Base-by-base conservation (phyloP, 495 filamentous ascomycete genomes). In the Annulohypoxylon stygium region DNA sequence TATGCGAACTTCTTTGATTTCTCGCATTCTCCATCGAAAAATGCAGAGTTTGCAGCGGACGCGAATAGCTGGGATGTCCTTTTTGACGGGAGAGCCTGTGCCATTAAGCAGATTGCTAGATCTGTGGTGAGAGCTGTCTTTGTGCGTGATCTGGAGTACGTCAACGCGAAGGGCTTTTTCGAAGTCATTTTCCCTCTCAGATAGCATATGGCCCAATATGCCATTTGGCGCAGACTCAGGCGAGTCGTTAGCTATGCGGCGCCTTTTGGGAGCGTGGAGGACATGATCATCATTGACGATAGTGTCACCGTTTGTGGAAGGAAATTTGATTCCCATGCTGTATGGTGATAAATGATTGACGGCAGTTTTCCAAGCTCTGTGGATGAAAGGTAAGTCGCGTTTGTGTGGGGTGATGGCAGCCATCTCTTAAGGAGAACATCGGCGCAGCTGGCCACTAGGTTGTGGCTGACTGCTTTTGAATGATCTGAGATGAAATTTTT, bases 11-110 rank as follows among this genome's bases (percentile, higher is more conserved):
- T 73, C 70, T 51, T 68, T 67, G 18, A 8, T 36, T 16, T 30
- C 30, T 30, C 67, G 55, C 65, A 59, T 30, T 54, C 76, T 60
- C 69, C 74, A 68, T 74, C 78, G 69, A 59, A 63, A 79, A 59
- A 86, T 80, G 41, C 78, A 81, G 59, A 86, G 67, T 61, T 81
- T 84, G 75, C 83, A 86, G 9, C 83, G 80, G 25, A 81, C 81
- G 50, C 76, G 81, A 66, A 82, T 76, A 51, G 76, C 71, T 1
- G 77, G 75, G 12, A 81, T 78, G 50, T 84, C 80, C 55, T 75
- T 78, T 47, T 83, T 76, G 50, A 79, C 66, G 11, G 80, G 78
- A 34, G 82, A 73, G 9, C 79, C 76, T 14, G 75, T 63, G 54
- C 81, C 81, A 43, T 82, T 82, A n/a, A 83, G 63, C 43, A 82